Evolutionary conservation across 1,284 basidiomycete species (phyloP), one percentile per base, ranked within the genome.

Genomic region (Agaricales sp.): DNA sequence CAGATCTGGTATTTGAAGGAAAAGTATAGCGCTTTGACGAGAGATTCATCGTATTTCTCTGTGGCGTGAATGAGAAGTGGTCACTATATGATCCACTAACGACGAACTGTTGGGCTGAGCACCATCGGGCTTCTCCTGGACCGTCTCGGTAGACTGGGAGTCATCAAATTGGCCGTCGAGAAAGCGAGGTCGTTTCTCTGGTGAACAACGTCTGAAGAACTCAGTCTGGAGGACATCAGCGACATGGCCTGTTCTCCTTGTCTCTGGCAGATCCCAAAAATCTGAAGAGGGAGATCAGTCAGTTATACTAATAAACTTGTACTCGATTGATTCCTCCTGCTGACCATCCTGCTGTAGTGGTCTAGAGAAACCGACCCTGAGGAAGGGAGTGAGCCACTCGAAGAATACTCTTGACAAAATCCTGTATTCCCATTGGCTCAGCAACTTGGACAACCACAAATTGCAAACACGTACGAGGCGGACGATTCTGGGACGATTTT

Each of bases 331-430:
- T 45, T 13, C 22, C 22, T 14, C 26, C 23, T 13, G 56, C 69
- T 16, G 38, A 74, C 78, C 78, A 43, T 79, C 76, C 61, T 74
- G 70, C 61, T 78, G 63, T 13, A 79, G 55, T 0, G 77, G 77
- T 37, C 77, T 64, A 14, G 75, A 74, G 54, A 73, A 80, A 1
- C 77, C 77, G 22, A 79, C 76, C 21, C 66, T 59, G 2, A 79
- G 64, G 49, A 80, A 73, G 0, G 76, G 67, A 30, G 63, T 63
- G 0, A 80, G 55, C 77, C 78, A 80, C 21, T 68, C 63, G 43
- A 77, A 73, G 11, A 73, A 52, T 2, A 79, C 58, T 41, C 63
- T 65, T 1, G 76, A 78, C 14, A 73, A 55, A 50, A 59, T 63
- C 44, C 73, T 74, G 50, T 8, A 11, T 18, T n/a, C 23, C 23